Evolutionary conservation across 2,329 filamentous ascomycete species (phyloP).

Genomic region (Ophiocordyceps robertsii): DNA sequence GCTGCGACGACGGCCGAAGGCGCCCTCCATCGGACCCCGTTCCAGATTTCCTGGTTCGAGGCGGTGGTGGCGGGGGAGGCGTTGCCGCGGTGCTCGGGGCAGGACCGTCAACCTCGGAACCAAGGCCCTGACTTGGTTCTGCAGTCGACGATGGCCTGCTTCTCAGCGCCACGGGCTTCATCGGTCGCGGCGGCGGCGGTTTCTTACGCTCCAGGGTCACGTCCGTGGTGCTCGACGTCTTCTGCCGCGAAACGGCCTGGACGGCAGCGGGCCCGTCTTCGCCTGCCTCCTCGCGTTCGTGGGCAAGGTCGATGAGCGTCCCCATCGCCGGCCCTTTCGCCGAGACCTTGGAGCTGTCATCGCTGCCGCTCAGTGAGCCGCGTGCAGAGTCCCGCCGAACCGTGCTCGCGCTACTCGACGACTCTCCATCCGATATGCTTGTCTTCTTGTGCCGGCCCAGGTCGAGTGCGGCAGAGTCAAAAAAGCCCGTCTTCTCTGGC

Average conservation of each 20-base stretch:
- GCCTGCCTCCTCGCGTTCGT: constrained; percentile 29
- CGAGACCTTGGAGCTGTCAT: constrained; percentile 6
- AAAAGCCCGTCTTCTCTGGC: constrained; percentile 56
- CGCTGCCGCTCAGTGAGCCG: constrained; percentile 2
- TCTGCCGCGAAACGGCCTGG: constrained; percentile 6
- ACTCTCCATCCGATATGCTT: constrained; percentile 4
- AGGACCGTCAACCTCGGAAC: not conserved
- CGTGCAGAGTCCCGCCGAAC: constrained; percentile 15
- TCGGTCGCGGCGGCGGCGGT: constrained; percentile 38
- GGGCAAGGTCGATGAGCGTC: constrained; percentile 47
- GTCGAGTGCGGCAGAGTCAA: constrained; percentile 44
- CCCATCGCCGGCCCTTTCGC: constrained; percentile 31
- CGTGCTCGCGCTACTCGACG: constrained; percentile 2
- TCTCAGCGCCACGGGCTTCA: constrained; percentile 42
- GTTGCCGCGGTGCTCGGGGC: not conserved
- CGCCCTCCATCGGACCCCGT: no score
- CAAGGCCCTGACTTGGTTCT: not conserved
- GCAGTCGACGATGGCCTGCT: constrained; percentile 23
- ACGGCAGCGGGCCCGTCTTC: constrained; percentile 20
- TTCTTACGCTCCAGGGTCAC: constrained; percentile 17
- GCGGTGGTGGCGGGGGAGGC: constrained; percentile 3
- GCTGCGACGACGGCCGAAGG: not conserved
- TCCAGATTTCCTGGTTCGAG: not conserved
- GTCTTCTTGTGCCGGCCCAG: constrained; percentile 12
- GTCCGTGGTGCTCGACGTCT: constrained; percentile 14